Evolutionary conservation across 2,329 filamentous ascomycete genomes (phyloP).

Genomic region (Xylaria sp.): DNA sequence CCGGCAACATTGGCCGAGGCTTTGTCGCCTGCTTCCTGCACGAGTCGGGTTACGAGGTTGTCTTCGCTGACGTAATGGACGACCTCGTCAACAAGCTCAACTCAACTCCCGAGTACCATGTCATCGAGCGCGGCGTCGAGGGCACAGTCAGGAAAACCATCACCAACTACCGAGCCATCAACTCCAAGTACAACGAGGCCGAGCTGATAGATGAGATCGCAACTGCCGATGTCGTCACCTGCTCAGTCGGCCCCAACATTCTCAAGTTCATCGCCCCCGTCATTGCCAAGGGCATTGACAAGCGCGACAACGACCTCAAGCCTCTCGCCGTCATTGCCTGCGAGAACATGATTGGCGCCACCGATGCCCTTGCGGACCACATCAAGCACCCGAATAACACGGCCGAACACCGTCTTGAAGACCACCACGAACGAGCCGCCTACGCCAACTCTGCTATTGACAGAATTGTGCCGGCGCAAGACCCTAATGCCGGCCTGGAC

Average conservation of each 20-base stretch:
- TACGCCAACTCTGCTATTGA: slow-evolving; percentile 99
- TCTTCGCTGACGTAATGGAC: slow-evolving; percentile 95
- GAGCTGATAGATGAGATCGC: slow-evolving; percentile 84
- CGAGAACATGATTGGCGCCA: slow-evolving; percentile 96
- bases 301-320: slow-evolving; percentile 62
- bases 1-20: slow-evolving; percentile 83
- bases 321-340: slow-evolving; percentile 94
- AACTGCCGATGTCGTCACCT: slow-evolving; percentile 88
- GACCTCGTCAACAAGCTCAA: slow-evolving; percentile 80
- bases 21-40: slow-evolving; percentile 92
- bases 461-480: slow-evolving; percentile 93
- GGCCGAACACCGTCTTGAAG: slow-evolving; percentile 64
- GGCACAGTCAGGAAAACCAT: slow-evolving; percentile 82
- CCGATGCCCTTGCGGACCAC: slow-evolving; percentile 79
- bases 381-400: slow-evolving; percentile 79
- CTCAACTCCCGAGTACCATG: slow-evolving; percentile 74
- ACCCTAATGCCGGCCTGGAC: slow-evolving; percentile 76
- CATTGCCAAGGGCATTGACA: slow-evolving; percentile 91
- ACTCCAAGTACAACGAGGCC: slow-evolving; percentile 83
- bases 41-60: slow-evolving; percentile 91
- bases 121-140: slow-evolving; percentile 88
- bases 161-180: slow-evolving; percentile 95
- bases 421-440: slow-evolving; percentile 73
- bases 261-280: slow-evolving; percentile 95
- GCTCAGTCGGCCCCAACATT: slow-evolving; percentile 94